A percentile compares a stretch with the other conserved stretches of the same genome.
phyloP scores from a whole-genome alignment of 2,329 filamentous ascomycete genomes.

The Chrysoporthe deuterocubensis region DNA sequence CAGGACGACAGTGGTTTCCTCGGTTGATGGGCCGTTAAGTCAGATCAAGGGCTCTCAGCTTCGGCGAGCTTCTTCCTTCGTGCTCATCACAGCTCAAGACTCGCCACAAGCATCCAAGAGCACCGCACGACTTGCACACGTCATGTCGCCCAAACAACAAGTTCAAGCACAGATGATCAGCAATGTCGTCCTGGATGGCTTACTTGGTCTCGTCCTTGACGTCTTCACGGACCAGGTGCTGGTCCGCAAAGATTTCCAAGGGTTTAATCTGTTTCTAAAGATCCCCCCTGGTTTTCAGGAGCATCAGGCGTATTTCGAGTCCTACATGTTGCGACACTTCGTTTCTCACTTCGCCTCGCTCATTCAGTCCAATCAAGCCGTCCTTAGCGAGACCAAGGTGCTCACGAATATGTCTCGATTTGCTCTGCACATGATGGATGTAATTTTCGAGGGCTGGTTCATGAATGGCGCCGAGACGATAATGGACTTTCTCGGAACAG shows the following conservation, averaged over 20 bases:
- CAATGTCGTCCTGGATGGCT: constrained; percentile 73
- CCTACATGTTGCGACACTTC: constrained; percentile 79
- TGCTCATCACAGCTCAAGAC: constrained; percentile 77
- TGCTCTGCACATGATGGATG: constrained; percentile 80
- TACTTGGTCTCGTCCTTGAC: constrained; percentile 76
- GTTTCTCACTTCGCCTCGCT: constrained; percentile 72
- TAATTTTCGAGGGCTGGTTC: constrained; percentile 96
- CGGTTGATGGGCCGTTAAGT: constrained; percentile 49
- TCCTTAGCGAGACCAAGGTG: constrained; percentile 79
- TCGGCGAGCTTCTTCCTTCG: constrained; percentile 85
- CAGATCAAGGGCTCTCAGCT: constrained; percentile 63
- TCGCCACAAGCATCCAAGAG: constrained; percentile 57
- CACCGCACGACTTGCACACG: constrained; percentile 64
- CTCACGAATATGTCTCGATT: constrained; percentile 87
- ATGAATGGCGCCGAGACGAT: constrained; percentile 82
- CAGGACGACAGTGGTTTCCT: constrained; percentile 66
- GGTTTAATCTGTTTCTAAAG: constrained; percentile 83
- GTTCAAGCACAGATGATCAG: constrained; percentile 57
- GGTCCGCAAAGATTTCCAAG: constrained; percentile 85
- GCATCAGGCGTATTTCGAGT: constrained; percentile 94
- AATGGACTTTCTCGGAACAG: constrained; percentile 81
- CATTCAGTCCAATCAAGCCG: constrained; percentile 71
- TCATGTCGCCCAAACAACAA: constrained; percentile 63
- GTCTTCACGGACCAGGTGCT: constrained; percentile 88
- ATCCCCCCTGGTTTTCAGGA: constrained; percentile 92